Conservation (phyloP, 106 monocot genomes). For the Phalaenopsis equestris region DNA sequence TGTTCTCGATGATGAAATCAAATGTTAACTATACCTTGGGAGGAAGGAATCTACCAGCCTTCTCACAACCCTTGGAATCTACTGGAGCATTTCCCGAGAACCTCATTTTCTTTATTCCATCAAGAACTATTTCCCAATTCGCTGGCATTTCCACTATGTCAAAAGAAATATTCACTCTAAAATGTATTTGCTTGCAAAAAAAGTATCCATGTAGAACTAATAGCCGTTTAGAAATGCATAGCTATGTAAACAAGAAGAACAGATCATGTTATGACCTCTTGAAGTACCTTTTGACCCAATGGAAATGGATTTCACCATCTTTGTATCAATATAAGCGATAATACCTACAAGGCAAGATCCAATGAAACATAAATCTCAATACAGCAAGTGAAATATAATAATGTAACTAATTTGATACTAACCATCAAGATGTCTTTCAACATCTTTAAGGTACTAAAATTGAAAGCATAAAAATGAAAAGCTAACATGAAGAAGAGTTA, state of each 20-base stretch:
- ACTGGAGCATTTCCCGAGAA: constrained; percentile 86
- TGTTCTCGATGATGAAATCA: background rate
- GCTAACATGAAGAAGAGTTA: background rate
- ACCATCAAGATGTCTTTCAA: background rate
- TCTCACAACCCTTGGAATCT: constrained; percentile 94
- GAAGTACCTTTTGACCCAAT: constrained; percentile 23
- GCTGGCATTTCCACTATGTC: constrained; percentile 34
- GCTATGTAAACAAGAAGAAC: background rate
- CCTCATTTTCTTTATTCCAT: constrained; percentile 80
- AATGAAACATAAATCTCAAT: constrained; percentile 6
- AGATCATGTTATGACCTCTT: background rate
- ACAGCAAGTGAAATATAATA: background rate
- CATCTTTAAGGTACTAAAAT: background rate
- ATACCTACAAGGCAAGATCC: constrained; percentile 2
- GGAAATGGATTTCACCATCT: constrained; percentile 7
- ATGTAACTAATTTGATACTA: background rate
- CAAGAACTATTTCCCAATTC: constrained; percentile 73
- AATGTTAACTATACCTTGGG: constrained; percentile 55
- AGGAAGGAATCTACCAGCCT: constrained; percentile 70
- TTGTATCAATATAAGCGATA: constrained; percentile 1
- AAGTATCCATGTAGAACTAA: background rate
- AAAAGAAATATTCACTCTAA: background rate
- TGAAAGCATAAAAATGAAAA: background rate
- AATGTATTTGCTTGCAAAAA: background rate
- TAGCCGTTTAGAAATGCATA: background rate